A percentile compares a stretch with the other conserved stretches of the same genome.
Conservation (phyloP, 129 eudicot species). For the Flaveria sonorensis region DNA sequence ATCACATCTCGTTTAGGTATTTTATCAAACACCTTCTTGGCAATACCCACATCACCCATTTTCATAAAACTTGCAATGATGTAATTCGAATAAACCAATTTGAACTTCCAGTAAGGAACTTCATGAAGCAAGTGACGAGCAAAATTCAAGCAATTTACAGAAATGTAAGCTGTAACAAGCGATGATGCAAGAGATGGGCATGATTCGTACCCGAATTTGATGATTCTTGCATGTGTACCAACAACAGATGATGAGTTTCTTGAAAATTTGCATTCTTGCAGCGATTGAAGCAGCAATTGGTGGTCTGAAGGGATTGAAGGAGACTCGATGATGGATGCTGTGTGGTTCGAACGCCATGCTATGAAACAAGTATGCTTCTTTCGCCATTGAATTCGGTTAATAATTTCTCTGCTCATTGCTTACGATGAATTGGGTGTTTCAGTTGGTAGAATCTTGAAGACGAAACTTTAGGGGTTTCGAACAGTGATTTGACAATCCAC, state of each 20-base stretch:
- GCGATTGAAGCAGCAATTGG: constrained; percentile 42
- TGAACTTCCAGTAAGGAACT: constrained; percentile 37
- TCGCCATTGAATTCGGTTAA: constrained; percentile 16
- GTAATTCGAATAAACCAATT: constrained; percentile 49
- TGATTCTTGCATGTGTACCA: constrained; percentile 47
- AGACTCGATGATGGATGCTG: constrained; percentile 19
- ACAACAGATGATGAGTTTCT: constrained; percentile 39
- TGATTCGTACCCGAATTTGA: constrained; percentile 57
- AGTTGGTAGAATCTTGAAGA: too few species aligned
- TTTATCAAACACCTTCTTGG: constrained; percentile 53
- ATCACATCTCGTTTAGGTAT: constrained; percentile 65
- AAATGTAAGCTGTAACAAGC: constrained; percentile 46
- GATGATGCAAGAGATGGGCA: constrained; percentile 55
- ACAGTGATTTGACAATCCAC: too few species aligned
- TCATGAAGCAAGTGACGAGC: constrained; percentile 58
- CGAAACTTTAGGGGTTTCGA: too few species aligned
- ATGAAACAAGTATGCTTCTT: constrained; percentile 7
- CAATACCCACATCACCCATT: constrained; percentile 55
- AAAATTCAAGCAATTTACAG: constrained; percentile 38
- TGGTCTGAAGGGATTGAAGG: constrained; percentile 44
- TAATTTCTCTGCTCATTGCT: constrained; percentile 19
- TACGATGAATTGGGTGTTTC: not conserved
- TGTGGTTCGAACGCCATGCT: constrained; percentile 32
- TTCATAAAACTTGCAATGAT: constrained; percentile 66
- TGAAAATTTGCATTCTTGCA: constrained; percentile 52